phyloP scores from a whole-genome alignment of 495 filamentous ascomycete species.

The Venustampulla echinocandica region DNA sequence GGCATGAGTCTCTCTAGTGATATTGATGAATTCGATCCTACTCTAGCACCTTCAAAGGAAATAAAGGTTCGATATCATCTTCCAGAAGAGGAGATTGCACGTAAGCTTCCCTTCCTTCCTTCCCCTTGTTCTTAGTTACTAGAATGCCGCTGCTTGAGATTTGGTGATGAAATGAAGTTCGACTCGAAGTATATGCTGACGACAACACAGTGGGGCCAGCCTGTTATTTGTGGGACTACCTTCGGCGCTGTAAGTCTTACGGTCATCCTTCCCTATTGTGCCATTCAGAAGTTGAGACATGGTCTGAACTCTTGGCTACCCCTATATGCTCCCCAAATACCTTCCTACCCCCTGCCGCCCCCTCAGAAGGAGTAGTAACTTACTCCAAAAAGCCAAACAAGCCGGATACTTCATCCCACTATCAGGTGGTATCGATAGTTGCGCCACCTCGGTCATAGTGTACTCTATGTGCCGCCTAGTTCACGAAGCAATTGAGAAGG shows the following conservation, averaged over 20 bases:
- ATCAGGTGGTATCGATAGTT: conserved; percentile 67
- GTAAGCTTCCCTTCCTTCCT: no score
- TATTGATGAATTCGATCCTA: conserved; percentile 2
- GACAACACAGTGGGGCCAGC: conserved; percentile 50
- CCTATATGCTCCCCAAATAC: no score
- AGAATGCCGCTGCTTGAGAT: no score
- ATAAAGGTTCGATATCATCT: conserved; percentile 51
- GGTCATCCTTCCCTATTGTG: no score
- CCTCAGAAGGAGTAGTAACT: no score
- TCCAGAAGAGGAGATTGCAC: conserved; percentile 75
- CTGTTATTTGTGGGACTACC: conserved; percentile 83
- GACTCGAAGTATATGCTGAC: not conserved
- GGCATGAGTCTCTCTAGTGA: conserved; percentile 4
- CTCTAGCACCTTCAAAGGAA: conserved; percentile 23
- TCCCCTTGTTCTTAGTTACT: no score
- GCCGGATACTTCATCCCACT: conserved; percentile 18
- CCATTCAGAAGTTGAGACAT: no score
- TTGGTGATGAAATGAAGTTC: no score
- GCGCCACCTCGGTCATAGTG: conserved; percentile 55
- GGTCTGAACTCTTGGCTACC: no score
- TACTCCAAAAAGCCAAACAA: no score
- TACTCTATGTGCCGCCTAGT: conserved; percentile 74
- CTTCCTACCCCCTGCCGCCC: no score
- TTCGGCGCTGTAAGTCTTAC: conserved; percentile 53
- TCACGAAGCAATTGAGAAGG: conserved; percentile 51